Percentiles rank a stretch among this genome's conserved stretches.
phyloP scores from a whole-genome alignment of 345 rosid genomes.

The Brassica nigra region DNA sequence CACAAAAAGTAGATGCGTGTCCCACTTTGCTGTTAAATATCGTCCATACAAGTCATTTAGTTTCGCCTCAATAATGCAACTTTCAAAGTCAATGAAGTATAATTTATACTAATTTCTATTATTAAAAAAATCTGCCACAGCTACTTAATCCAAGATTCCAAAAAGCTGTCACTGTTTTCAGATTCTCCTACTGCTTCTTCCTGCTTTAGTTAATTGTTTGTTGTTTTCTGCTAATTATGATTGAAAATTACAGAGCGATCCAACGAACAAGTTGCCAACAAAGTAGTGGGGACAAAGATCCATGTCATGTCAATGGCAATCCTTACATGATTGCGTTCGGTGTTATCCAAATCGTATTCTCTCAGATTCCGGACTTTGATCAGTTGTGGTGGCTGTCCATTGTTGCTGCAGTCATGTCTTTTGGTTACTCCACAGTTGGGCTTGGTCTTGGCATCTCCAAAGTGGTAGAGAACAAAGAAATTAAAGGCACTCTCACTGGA shows the following conservation, averaged over 20 bases:
- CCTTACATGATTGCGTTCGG: constrained; percentile 2
- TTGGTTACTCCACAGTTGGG: not conserved
- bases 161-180: not conserved
- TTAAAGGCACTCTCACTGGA: not conserved
- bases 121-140: not conserved
- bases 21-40: constrained; percentile 21
- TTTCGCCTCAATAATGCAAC: not conserved
- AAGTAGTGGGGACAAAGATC: not conserved
- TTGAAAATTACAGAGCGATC: not conserved
- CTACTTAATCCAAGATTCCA: not conserved
- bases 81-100: not conserved
- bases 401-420: not conserved
- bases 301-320: not conserved
- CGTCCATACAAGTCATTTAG: not conserved
- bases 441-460: not conserved
- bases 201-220: not conserved
- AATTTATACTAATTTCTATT: not conserved
- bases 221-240: not conserved
- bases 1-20: constrained; percentile 37
- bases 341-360: not conserved
- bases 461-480: not conserved
- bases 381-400: not conserved
- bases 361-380: not conserved
- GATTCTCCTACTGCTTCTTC: not conserved
- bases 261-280: constrained; percentile 1